Conservation (phyloP, 148 eudicot species). For the Silene conica region DNA sequence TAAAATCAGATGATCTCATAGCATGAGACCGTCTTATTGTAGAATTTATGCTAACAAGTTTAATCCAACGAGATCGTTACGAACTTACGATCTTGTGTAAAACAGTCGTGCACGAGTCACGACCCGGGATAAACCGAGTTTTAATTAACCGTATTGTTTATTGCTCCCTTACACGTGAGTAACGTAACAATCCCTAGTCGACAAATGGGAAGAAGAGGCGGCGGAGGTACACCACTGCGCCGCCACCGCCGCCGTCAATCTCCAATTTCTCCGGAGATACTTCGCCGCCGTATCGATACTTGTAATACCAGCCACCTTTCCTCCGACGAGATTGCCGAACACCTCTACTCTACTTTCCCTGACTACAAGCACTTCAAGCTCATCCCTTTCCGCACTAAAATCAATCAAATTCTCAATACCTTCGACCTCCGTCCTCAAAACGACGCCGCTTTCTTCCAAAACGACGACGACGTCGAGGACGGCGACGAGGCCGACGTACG, state of each 20-base stretch:
- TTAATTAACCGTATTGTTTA: background rate
- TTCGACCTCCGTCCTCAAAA: background rate
- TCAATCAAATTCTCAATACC: constrained; percentile 13
- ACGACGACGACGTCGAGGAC: background rate
- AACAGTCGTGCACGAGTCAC: too few relatives aligned
- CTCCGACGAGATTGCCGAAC: constrained; percentile 23
- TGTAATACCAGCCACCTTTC: constrained; percentile 27
- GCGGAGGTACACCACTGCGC: constrained; percentile 1
- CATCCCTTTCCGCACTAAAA: constrained; percentile 23
- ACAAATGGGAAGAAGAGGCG: constrained; percentile 25
- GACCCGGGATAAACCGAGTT: too few relatives aligned
- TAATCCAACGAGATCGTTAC: too few relatives aligned
- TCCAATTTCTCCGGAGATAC: constrained; percentile 14
- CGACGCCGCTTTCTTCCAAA: background rate
- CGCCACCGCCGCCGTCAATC: constrained; percentile 12
- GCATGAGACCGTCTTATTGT: too few relatives aligned
- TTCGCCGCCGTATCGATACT: constrained; percentile 18
- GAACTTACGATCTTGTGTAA: too few relatives aligned
- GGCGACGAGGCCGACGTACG: background rate
- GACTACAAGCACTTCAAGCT: constrained; percentile 30
- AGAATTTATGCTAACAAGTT: too few relatives aligned
- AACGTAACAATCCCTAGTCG: background rate
- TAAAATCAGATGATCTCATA: too few relatives aligned
- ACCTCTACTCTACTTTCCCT: constrained; percentile 27
- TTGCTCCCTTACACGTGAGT: background rate